These are phyloP conservation scores for Thraustochytrium sp. DNA, from an alignment of 352 stramenopile genomes.

Conservation along the genomic window DNA sequence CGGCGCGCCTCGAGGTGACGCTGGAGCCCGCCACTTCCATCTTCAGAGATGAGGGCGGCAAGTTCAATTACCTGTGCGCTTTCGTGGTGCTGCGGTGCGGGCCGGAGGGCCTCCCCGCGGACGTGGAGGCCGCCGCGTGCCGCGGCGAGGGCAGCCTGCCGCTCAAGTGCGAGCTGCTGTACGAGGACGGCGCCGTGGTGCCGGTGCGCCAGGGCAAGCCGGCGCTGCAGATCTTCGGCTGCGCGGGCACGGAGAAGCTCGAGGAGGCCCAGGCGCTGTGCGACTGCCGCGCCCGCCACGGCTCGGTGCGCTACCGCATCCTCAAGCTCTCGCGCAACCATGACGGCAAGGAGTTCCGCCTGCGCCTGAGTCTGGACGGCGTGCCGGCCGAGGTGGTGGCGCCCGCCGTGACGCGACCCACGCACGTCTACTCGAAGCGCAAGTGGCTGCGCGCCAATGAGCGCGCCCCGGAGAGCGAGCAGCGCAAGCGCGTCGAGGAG, in stretches of 20 bases:
- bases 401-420: neutral
- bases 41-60: conserved; percentile 36
- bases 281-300: neutral
- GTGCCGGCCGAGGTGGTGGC: neutral
- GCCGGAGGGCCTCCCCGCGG: neutral
- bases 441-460: conserved; percentile 25
- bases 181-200: conserved; percentile 9
- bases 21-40: neutral
- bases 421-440: neutral
- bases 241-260: neutral
- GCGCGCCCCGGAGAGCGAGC: neutral
- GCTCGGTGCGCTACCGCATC: conserved; percentile 17
- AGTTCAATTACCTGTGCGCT: conserved; percentile 19
- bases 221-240: neutral
- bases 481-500: neutral
- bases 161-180: neutral
- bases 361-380: neutral
- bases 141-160: neutral
- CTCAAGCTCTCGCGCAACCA: conserved; percentile 33
- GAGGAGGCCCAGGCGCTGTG: neutral
- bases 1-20: conserved; percentile 26
- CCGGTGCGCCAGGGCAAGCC: neutral
- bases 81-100: conserved; percentile 22
- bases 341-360: neutral
- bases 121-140: neutral